Percentiles rank a stretch among this genome's conserved stretches.
Evolutionary conservation across 2,329 filamentous ascomycete genomes (phyloP).

Genomic region (Alternaria hordeiaustralica): DNA sequence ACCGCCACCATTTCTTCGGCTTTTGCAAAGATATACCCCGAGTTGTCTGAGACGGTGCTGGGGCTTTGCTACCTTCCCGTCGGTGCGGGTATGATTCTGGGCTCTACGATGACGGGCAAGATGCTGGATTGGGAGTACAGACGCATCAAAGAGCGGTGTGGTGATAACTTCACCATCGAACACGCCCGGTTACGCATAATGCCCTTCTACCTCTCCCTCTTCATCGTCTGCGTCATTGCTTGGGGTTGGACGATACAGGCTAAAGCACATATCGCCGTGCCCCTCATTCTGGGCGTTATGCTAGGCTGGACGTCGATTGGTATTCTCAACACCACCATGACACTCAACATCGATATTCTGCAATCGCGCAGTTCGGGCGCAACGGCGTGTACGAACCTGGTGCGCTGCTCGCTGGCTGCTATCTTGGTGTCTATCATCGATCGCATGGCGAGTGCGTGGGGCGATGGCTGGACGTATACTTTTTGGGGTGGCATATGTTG

Average conservation of each 20-base stretch:
- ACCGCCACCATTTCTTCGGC: constrained; percentile 39
- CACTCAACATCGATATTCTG: constrained; percentile 39
- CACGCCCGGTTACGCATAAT: constrained; percentile 36
- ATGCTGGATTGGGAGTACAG: constrained; percentile 61
- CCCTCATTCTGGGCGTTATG: constrained; percentile 28
- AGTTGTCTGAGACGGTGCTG: constrained; percentile 31
- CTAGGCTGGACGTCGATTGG: constrained; percentile 37
- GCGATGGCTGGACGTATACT: constrained; percentile 37
- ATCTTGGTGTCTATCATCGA: constrained; percentile 35
- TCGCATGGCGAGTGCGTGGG: constrained; percentile 27
- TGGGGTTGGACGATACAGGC: constrained; percentile 37
- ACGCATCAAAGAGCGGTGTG: constrained; percentile 35
- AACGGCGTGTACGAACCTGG: constrained; percentile 36
- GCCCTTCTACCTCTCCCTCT: constrained; percentile 34
- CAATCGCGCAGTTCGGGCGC: constrained; percentile 33
- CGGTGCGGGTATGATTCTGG: constrained; percentile 62
- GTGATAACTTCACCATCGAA: constrained; percentile 35
- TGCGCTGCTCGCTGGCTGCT: constrained; percentile 33
- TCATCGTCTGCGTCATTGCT: constrained; percentile 33
- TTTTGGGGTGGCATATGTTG: constrained; percentile 33
- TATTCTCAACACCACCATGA: constrained; percentile 40
- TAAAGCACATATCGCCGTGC: constrained; percentile 29
- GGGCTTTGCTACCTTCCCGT: constrained; percentile 60
- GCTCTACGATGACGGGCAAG: constrained; percentile 60
- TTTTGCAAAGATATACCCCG: constrained; percentile 31